These are phyloP conservation scores for Nicotiana sylvestris DNA, from an alignment of 257 asterid species.

Conservation along the genomic window DNA sequence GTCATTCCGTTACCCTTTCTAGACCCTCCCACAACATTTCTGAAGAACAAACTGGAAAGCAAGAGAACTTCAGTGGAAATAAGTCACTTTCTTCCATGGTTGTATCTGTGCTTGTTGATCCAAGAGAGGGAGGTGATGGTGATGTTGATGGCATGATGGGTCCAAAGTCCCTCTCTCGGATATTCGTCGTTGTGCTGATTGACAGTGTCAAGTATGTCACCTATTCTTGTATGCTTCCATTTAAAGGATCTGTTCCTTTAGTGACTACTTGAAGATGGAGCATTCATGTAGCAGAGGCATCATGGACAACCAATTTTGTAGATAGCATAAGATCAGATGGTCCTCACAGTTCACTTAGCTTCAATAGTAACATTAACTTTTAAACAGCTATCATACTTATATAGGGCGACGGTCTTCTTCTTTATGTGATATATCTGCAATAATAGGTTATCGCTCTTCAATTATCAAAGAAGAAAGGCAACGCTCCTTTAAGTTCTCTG, in stretches of 20 bases:
- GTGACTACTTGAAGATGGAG: conserved; percentile 45
- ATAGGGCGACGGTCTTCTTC: neutral
- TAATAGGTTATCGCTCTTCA: neutral
- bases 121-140: conserved; percentile 63
- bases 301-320: conserved; percentile 40
- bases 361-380: neutral
- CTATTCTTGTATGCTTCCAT: conserved; percentile 79
- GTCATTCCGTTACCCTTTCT: conserved; percentile 46
- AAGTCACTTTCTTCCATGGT: conserved; percentile 69
- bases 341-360: conserved; percentile 16
- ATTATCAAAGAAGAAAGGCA: neutral
- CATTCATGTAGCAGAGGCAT: conserved; percentile 5
- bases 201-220: conserved; percentile 81
- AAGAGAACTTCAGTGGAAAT: conserved; percentile 39
- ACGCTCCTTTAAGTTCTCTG: neutral
- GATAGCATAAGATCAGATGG: conserved; percentile 28
- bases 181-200: conserved; percentile 69
- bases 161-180: conserved; percentile 55
- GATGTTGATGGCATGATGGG: conserved; percentile 74
- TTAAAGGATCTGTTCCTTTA: conserved; percentile 54
- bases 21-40: conserved; percentile 57
- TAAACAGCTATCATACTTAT: neutral
- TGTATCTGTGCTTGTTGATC: conserved; percentile 80
- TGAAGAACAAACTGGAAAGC: conserved; percentile 37
- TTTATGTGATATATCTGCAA: neutral